phyloP scores from a whole-genome alignment of 2,329 filamentous ascomycete species.

The Cadophora sp. region DNA sequence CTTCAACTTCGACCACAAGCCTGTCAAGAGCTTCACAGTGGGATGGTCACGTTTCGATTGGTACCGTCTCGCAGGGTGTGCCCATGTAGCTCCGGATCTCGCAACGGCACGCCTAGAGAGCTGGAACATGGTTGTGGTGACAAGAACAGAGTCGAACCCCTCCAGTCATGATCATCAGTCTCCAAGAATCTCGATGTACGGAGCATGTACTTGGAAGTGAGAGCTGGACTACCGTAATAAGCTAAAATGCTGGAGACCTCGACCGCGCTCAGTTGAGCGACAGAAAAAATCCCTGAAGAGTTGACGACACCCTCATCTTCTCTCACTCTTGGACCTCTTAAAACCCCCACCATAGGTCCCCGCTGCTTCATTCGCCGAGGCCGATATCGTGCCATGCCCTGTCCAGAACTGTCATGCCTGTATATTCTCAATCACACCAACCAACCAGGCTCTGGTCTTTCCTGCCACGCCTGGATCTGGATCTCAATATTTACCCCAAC shows the following conservation, averaged over 20 bases:
- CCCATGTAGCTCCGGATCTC: slow-evolving; percentile 15
- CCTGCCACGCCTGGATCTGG: neutral
- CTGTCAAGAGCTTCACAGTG: slow-evolving; percentile 14
- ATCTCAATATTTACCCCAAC: slow-evolving; percentile 8
- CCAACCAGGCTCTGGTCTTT: too few species aligned
- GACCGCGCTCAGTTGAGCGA: neutral
- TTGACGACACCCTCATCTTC: neutral
- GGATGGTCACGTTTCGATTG: slow-evolving; percentile 16
- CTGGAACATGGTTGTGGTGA: neutral
- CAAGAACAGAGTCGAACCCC: neutral
- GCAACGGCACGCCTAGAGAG: slow-evolving; percentile 5
- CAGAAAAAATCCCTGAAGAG: neutral
- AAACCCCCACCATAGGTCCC: slow-evolving; percentile 2
- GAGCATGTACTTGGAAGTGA: neutral
- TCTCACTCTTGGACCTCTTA: slow-evolving; percentile 8
- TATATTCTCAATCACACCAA: too few species aligned
- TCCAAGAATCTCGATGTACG: neutral
- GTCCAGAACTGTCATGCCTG: neutral
- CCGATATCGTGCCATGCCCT: neutral
- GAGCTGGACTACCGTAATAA: too few species aligned
- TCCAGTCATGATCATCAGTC: neutral
- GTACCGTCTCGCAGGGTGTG: slow-evolving; percentile 4
- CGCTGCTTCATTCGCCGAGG: neutral
- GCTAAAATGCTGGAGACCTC: too few species aligned
- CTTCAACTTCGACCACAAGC: neutral